phyloP scores from a whole-genome alignment of 768 basidiomycete genomes.

The Boletus coccyginus region DNA sequence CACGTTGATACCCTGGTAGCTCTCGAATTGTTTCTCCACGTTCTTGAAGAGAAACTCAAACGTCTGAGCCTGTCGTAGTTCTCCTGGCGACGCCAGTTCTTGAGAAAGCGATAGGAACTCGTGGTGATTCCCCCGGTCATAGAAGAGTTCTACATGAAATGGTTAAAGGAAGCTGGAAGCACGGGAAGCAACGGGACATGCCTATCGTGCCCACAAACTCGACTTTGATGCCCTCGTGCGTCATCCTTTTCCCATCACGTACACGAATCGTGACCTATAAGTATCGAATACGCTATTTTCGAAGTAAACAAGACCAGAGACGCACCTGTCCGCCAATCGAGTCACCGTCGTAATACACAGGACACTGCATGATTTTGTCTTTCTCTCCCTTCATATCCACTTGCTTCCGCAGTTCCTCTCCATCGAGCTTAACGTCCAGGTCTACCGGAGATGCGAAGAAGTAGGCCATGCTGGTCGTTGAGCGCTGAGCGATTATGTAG shows the following conservation, averaged over 20 bases:
- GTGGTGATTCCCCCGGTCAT: conserved; percentile 96
- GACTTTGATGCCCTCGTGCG: conserved; percentile 96
- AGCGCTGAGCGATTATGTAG: not conserved
- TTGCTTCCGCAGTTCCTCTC: conserved; percentile 83
- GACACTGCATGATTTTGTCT: conserved; percentile 80
- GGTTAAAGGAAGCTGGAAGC: not conserved
- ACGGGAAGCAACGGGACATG: conserved; percentile 34
- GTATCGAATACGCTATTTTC: not conserved
- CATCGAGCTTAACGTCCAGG: conserved; percentile 83
- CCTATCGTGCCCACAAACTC: conserved; percentile 97
- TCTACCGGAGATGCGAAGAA: conserved; percentile 93
- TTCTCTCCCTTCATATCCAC: conserved; percentile 90
- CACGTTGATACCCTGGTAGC: conserved; percentile 97
- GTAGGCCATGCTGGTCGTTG: conserved; percentile 52
- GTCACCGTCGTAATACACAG: conserved; percentile 96
- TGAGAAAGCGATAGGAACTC: conserved; percentile 96
- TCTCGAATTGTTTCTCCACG: conserved; percentile 98
- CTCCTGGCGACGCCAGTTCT: conserved; percentile 93
- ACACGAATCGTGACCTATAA: conserved; percentile 79
- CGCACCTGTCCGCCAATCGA: conserved; percentile 82
- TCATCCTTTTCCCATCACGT: conserved; percentile 91
- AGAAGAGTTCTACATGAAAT: conserved; percentile 65
- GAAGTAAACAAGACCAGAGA: conserved; percentile 1
- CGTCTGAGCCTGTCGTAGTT: conserved; percentile 94
- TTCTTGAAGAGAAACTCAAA: conserved; percentile 99